phyloP scores from a whole-genome alignment of 139 green algal genomes.

The Microglena sp. region DNA sequence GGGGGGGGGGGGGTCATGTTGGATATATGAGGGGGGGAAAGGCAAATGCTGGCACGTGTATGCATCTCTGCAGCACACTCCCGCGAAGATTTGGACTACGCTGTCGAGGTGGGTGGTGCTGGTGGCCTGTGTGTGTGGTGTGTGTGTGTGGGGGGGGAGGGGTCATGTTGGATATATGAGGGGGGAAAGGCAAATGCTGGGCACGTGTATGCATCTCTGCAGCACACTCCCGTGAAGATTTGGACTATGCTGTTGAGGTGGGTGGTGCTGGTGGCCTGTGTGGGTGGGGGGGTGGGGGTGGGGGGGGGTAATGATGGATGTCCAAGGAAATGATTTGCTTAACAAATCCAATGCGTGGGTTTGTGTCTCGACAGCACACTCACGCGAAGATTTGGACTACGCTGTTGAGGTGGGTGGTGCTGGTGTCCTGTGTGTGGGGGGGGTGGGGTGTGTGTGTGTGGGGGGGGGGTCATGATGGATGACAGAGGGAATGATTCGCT shows the following conservation, averaged over 20 bases:
- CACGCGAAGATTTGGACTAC: constrained; percentile 76
- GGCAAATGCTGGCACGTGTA: constrained; percentile 18
- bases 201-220: constrained; percentile 89
- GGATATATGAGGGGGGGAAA: too few species aligned
- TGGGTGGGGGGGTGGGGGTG: background rate
- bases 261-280: constrained; percentile 2
- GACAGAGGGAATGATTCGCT: too few species aligned
- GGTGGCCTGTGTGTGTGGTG: background rate
- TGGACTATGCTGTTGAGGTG: constrained; percentile 79
- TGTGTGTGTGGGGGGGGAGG: constrained; percentile 1
- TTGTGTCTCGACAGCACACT: constrained; percentile 91
- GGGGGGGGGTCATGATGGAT: too few species aligned
- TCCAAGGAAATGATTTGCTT: too few species aligned
- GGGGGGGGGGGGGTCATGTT: too few species aligned
- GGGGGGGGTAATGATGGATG: too few species aligned
- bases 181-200: too few species aligned
- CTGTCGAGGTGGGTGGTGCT: constrained; percentile 58
- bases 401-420: constrained; percentile 61
- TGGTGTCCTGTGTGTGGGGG: background rate
- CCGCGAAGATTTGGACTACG: constrained; percentile 81
- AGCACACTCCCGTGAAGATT: constrained; percentile 74
- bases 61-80: constrained; percentile 67
- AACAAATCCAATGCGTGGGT: constrained; percentile 77
- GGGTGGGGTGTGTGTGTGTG: background rate
- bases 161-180: too few species aligned